Evolutionary conservation across 169 alveolate genomes (phyloP).

Genomic region (Babesia microti): DNA sequence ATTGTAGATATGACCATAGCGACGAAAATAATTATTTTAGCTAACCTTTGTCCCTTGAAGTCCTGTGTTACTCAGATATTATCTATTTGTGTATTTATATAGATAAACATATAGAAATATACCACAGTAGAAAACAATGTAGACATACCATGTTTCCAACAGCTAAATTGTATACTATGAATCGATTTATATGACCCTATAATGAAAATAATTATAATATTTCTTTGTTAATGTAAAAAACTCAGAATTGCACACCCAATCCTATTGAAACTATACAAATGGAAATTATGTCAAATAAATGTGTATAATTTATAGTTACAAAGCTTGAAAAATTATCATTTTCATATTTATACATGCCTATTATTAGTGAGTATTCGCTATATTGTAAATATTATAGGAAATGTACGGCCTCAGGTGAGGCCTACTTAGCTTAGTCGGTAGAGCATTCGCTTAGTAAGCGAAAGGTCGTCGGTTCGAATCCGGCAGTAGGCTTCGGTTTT

Average conservation of each 20-base stretch:
- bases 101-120: too few species aligned
- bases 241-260: not conserved
- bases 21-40: constrained; percentile 5
- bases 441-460: constrained; percentile 78
- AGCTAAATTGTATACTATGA: not conserved
- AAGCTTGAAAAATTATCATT: not conserved
- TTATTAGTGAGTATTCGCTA: not conserved
- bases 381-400: not conserved
- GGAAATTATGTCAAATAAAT: not conserved
- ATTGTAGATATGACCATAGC: constrained; percentile 6
- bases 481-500: constrained; percentile 64
- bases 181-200: not conserved
- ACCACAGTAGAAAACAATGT: too few species aligned
- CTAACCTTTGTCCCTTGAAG: constrained; percentile 37
- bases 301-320: not conserved
- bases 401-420: constrained; percentile 2
- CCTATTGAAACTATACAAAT: not conserved
- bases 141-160: not conserved
- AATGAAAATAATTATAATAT: not conserved
- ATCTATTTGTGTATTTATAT: too few species aligned
- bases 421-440: constrained; percentile 74
- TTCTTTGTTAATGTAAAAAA: not conserved
- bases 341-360: not conserved
- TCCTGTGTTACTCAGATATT: too few species aligned
- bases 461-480: constrained; percentile 77